Evolutionary conservation across 139 green algal species (phyloP).

Genomic region (Chlamydomonas urium): DNA sequence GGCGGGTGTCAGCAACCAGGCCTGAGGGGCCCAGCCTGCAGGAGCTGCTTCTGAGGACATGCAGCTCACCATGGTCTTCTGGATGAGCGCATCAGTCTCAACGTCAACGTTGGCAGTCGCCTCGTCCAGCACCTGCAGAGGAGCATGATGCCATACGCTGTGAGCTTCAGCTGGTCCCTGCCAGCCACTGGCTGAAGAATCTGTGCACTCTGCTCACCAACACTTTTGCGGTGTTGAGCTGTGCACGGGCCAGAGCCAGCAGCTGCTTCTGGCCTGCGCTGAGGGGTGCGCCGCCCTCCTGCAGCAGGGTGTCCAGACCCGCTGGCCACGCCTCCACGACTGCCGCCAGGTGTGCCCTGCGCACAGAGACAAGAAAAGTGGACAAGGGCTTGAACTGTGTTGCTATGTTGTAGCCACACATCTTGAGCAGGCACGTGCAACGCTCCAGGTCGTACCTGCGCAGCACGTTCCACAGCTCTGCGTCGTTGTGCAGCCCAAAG

Average conservation of each 20-base stretch:
- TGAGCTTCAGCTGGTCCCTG: too few relatives aligned
- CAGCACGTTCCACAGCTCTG: slow-evolving; percentile 60
- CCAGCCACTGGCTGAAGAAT: too few relatives aligned
- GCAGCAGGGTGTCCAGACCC: slow-evolving; percentile 50
- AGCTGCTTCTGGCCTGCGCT: slow-evolving; percentile 87
- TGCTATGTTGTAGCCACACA: too few relatives aligned
- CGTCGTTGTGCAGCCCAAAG: slow-evolving; percentile 66
- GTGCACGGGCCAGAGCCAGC: slow-evolving; percentile 82
- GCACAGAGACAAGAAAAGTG: background rate
- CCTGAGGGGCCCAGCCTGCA: too few relatives aligned
- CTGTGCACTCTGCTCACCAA: slow-evolving; percentile 77
- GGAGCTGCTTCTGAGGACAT: too few relatives aligned
- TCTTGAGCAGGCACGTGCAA: too few relatives aligned
- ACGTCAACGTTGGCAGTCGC: slow-evolving; percentile 88
- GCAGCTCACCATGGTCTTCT: slow-evolving; percentile 40
- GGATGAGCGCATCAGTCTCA: slow-evolving; percentile 79
- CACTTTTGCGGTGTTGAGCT: slow-evolving; percentile 67
- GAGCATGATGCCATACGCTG: too few relatives aligned
- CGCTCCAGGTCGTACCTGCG: slow-evolving; percentile 19
- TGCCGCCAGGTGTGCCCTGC: slow-evolving; percentile 28
- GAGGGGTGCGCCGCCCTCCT: slow-evolving; percentile 83
- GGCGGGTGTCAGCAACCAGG: too few relatives aligned
- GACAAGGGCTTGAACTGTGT: too few relatives aligned
- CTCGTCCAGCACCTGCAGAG: slow-evolving; percentile 25
- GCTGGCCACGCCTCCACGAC: slow-evolving; percentile 43